Evolutionary conservation across 306 rosid genomes (phyloP).

Genomic region (Sindora glabra): DNA sequence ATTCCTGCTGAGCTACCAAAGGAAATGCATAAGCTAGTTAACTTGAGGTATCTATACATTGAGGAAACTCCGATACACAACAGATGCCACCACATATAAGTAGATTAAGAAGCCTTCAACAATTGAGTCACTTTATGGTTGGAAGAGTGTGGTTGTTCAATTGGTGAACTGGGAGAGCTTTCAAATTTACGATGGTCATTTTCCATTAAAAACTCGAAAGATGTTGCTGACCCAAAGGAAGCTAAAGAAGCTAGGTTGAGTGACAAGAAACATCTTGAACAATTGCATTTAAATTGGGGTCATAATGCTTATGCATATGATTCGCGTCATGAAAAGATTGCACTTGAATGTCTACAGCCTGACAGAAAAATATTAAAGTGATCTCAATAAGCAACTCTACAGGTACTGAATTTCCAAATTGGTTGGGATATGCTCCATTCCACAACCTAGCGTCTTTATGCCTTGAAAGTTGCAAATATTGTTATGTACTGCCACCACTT

Average conservation of each 20-base stretch:
- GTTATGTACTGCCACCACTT: slow-evolving; percentile 4
- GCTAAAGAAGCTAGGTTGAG: neutral
- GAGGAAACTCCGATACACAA: neutral
- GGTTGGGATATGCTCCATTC: slow-evolving; percentile 13
- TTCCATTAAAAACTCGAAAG: neutral
- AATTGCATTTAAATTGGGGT: neutral
- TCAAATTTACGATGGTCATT: neutral
- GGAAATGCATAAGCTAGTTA: neutral
- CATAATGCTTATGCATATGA: neutral
- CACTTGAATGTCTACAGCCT: slow-evolving; percentile 20
- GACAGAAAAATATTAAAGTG: slow-evolving; percentile 10
- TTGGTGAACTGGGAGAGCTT: neutral
- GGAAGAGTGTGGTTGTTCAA: neutral
- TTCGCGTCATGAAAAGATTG: slow-evolving; percentile 3
- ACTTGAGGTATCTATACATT: slow-evolving; percentile 12
- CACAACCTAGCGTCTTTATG: neutral
- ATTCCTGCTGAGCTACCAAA: neutral
- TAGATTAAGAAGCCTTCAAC: slow-evolving; percentile 11
- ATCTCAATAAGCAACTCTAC: slow-evolving; percentile 11
- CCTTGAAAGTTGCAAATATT: neutral
- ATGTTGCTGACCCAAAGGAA: neutral
- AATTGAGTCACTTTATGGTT: slow-evolving; percentile 10
- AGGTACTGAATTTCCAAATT: slow-evolving; percentile 20
- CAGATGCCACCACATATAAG: slow-evolving; percentile 11
- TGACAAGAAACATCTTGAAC: neutral